Evolutionary conservation across 148 eudicot species (phyloP).

Genomic region (Pharnaceum exiguum): DNA sequence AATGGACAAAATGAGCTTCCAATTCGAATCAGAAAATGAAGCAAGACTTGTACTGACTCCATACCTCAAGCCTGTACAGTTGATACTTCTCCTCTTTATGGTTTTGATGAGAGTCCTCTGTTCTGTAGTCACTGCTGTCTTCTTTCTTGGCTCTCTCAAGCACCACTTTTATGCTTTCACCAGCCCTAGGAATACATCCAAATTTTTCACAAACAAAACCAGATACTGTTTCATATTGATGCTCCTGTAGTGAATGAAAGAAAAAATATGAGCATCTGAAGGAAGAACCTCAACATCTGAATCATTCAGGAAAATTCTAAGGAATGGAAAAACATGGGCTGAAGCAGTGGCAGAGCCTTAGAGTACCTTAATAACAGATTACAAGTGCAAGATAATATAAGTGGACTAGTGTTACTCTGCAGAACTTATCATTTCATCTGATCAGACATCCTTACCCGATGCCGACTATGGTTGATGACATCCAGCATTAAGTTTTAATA

Average conservation of each 20-base stretch:
- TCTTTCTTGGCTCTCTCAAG: slow-evolving; percentile 58
- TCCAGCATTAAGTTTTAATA: no score
- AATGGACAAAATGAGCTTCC: neutral
- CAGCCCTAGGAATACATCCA: slow-evolving; percentile 76
- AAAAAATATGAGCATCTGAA: neutral
- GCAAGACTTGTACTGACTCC: slow-evolving; percentile 6
- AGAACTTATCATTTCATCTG: no score
- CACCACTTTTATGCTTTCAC: slow-evolving; percentile 62
- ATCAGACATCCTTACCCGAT: no score
- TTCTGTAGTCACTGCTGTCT: slow-evolving; percentile 37
- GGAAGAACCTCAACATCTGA: no score
- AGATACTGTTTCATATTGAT: slow-evolving; percentile 87
- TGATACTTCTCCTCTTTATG: slow-evolving; percentile 45
- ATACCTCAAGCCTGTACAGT: slow-evolving; percentile 65
- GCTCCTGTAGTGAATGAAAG: slow-evolving; percentile 34
- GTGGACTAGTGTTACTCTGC: no score
- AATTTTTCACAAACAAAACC: slow-evolving; percentile 81
- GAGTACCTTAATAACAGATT: no score
- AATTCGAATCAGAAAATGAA: neutral
- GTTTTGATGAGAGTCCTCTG: slow-evolving; percentile 36
- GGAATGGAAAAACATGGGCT: no score
- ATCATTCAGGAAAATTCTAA: no score
- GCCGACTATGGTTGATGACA: no score
- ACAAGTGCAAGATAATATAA: no score
- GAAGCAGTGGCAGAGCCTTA: no score